Base-by-base conservation (phyloP, 345 rosid species). In the Acer campestre region DNA sequence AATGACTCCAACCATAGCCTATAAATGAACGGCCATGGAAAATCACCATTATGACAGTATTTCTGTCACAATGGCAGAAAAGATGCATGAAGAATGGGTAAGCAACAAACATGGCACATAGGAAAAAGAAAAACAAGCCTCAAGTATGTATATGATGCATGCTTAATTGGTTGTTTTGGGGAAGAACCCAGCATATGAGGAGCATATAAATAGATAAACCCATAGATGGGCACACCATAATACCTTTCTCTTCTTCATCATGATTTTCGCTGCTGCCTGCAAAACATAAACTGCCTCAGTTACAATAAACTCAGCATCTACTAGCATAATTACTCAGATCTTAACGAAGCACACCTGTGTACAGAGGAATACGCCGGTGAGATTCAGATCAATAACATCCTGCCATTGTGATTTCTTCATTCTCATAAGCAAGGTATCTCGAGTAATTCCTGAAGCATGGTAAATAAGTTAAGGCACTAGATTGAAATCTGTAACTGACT, bases 371-470 rank as follows among this genome's bases (percentile, higher is more conserved):
- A 94, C 98, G 61, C 97, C 97, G 1, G 98, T 94, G 78, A 96
- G 98, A 85, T 94, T 96, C 77, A 94, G 88, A 86, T 89, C 93
- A 81, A 96, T 89, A 80, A 96, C 98, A 42, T 92, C 98, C 83
- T 96, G 93, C 99, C 98, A 94, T 68, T 94, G 98, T 40, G 91
- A 80, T 81, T 84, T 87, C 89, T 91, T 94, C 99, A 96, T 96
- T 78, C 98, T 92, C 89, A 93, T 87, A 82, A 96, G 80, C 88
- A 96, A 85, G 70, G 97, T 87, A 78, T 96, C 98, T 68, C 92
- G 81, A 46, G 97, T 92, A 61, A 96, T 94, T 84, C 98, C 98
- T 96, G 88, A 80, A 86, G 80, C 80, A 83, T 53, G 35, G 71
- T 59, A 23, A 70, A 62, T 73, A 82, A 61, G 75, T 88, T 77